Conservation (phyloP, 2,329 filamentous ascomycete species). For the Phaeoacremonium minimum region DNA sequence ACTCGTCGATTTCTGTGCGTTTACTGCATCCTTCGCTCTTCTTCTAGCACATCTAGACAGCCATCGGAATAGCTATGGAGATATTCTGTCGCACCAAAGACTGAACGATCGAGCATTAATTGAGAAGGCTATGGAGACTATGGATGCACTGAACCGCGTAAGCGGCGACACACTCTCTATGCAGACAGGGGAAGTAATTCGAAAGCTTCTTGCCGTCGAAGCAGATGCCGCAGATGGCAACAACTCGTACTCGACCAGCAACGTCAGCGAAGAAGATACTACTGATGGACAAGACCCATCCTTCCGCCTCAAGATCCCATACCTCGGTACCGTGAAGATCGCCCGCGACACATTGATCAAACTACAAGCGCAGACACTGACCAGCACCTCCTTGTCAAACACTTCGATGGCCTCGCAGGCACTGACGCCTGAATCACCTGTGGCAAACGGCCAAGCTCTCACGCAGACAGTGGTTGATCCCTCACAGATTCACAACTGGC, state of each 20-base stretch:
- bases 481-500: too few species aligned
- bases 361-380: background rate
- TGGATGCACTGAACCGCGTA: slow-evolving; percentile 16
- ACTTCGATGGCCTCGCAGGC: too few species aligned
- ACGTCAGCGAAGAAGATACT: slow-evolving; percentile 4
- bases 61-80: slow-evolving; percentile 10
- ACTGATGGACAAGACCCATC: slow-evolving; percentile 2
- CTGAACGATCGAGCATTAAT: slow-evolving; percentile 28
- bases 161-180: slow-evolving; percentile 20
- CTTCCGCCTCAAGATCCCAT: slow-evolving; percentile 15
- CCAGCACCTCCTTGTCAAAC: background rate
- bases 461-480: too few species aligned
- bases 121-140: slow-evolving; percentile 24
- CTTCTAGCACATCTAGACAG: slow-evolving; percentile 20
- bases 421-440: too few species aligned
- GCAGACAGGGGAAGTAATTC: slow-evolving; percentile 18
- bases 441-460: too few species aligned
- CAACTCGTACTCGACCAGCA: slow-evolving; percentile 2
- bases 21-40: slow-evolving; percentile 27
- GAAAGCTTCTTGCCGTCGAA: slow-evolving; percentile 20
- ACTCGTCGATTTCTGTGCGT: slow-evolving; percentile 25
- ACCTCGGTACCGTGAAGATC: slow-evolving; percentile 24
- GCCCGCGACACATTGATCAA: slow-evolving; percentile 9
- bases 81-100: slow-evolving; percentile 27
- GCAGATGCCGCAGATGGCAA: slow-evolving; percentile 13